These are phyloP conservation scores for Pleomassaria siparia DNA, from an alignment of 2,329 filamentous ascomycete species.

Conservation along the genomic window DNA sequence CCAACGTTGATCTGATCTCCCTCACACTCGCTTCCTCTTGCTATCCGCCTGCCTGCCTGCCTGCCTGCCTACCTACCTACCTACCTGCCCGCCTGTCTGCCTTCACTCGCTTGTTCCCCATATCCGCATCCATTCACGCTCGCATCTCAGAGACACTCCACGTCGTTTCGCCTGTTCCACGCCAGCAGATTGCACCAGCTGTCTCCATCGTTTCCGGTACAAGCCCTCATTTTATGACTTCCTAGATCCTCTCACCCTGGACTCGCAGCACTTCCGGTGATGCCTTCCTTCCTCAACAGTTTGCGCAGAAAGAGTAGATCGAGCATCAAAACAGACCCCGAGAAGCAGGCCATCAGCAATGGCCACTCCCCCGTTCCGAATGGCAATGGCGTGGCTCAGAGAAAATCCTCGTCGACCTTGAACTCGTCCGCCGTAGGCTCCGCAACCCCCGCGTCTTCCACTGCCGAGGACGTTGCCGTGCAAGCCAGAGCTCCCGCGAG, in stretches of 20 bases:
- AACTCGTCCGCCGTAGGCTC: slow-evolving; percentile 63
- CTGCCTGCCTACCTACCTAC: background rate
- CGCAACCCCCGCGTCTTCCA: slow-evolving; percentile 71
- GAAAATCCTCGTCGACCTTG: slow-evolving; percentile 63
- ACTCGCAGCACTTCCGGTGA: slow-evolving; percentile 21
- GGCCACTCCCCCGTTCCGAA: background rate
- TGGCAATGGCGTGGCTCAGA: slow-evolving; percentile 45
- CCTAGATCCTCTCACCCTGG: slow-evolving; percentile 9
- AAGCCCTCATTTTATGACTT: slow-evolving; percentile 20
- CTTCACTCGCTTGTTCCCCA: slow-evolving; percentile 4
- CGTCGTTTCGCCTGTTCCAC: slow-evolving; percentile 2
- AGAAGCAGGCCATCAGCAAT: slow-evolving; percentile 1
- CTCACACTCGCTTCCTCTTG: slow-evolving; percentile 1
- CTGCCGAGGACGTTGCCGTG: slow-evolving; percentile 69
- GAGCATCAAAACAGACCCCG: slow-evolving; percentile 61
- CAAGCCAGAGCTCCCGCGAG: slow-evolving; percentile 58
- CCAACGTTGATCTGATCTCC: background rate
- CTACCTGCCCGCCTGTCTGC: too few species aligned
- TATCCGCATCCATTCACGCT: background rate
- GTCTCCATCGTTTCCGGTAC: background rate
- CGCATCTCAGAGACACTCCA: background rate
- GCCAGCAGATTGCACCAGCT: background rate
- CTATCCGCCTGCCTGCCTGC: background rate
- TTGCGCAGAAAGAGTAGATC: slow-evolving; percentile 75
- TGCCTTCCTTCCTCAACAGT: slow-evolving; percentile 70